Evolutionary conservation across 805 yeast species (phyloP), one percentile per base, ranked within the genome.

Genomic region (Starmerella sirachaensis): DNA sequence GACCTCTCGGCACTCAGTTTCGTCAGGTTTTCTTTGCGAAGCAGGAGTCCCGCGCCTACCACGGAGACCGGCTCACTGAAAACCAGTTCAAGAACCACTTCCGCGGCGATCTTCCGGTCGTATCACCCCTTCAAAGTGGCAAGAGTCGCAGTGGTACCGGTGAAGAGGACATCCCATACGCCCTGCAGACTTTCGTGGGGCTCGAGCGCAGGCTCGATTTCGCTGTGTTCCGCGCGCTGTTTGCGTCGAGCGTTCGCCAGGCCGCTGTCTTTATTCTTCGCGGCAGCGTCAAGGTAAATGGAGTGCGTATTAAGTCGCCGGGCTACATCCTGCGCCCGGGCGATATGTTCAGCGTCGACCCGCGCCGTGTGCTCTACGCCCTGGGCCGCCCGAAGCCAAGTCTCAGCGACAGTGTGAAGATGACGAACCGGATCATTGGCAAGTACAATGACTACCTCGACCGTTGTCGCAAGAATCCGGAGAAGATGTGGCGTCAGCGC

Each of bases 21-120:
- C 94, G 83, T 61, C 94, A 88, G 60, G 84, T 85, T 61, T 91
- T 94, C 88, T 62, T 69, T 6, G 78, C 95, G 35, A 88, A 91
- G 59, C 78, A 75, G 56, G 95, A 86, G 56, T 78, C 96, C 6
- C 74, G 98, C 62, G 78, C 88, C 1, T 88, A 88, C 59, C 98
- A 88, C 58, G 98, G 98, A 51, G 97, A 91, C 54, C 83, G 79
- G 57, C 59, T 88, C 39, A 80, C 88, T 1, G 98, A 91, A 58
- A 64, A 72, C 14, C 74, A 86, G 55, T 81, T 85, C 78, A 78
- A 79, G 55, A 62, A 74, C 7, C 59, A 70, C 34, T 86, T 88
- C 62, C 64, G 74, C 37, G 65, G 68, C 32, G 75, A 77, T 42
- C 65, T 85, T 49, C 76, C 79, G 42, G 81, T 93, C 20, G 94